Percentiles rank a stretch among this genome's conserved stretches.
phyloP scores from a whole-genome alignment of 1,284 basidiomycete genomes.

The Ganoderma lingzhi region DNA sequence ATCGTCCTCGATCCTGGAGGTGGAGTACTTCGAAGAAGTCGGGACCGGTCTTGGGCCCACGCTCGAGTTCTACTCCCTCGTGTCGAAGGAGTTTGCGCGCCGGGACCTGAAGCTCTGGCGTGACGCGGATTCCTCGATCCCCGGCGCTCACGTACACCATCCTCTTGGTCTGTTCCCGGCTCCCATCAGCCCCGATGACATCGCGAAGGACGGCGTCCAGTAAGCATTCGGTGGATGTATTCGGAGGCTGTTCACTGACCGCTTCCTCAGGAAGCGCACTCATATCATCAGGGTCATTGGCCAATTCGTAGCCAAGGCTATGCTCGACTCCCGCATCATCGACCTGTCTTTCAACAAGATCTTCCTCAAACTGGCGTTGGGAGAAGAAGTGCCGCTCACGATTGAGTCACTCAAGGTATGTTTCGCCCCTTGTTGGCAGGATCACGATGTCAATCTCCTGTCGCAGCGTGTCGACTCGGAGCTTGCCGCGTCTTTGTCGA shows the following conservation, averaged over 20 bases:
- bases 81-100: conserved; percentile 92
- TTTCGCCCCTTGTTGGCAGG: conserved; percentile 19
- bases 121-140: conserved; percentile 75
- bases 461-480: conserved; percentile 80
- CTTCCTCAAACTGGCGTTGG: conserved; percentile 90
- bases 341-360: conserved; percentile 94
- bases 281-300: conserved; percentile 92
- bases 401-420: conserved; percentile 83
- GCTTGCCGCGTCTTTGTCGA: conserved; percentile 86
- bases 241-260: conserved; percentile 14
- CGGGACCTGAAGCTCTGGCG: conserved; percentile 92
- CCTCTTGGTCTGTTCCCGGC: conserved; percentile 90
- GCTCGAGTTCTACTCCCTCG: conserved; percentile 97
- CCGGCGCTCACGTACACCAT: conserved; percentile 80
- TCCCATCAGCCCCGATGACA: conserved; percentile 75
- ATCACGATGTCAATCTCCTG: conserved; percentile 7
- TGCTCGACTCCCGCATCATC: conserved; percentile 97
- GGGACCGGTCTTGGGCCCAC: conserved; percentile 98
- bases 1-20: conserved; percentile 92
- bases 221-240: conserved; percentile 48
- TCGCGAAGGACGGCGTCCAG: conserved; percentile 75
- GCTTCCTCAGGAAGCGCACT: conserved; percentile 67
- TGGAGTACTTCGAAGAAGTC: conserved; percentile 99
- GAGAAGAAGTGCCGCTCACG: conserved; percentile 84
- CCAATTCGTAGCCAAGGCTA: conserved; percentile 97